A percentile compares a stretch with the other conserved stretches of the same genome.
These are phyloP conservation scores for Eimeria acervulina DNA, from an alignment of 169 alveolate genomes.

Conservation along the genomic window DNA sequence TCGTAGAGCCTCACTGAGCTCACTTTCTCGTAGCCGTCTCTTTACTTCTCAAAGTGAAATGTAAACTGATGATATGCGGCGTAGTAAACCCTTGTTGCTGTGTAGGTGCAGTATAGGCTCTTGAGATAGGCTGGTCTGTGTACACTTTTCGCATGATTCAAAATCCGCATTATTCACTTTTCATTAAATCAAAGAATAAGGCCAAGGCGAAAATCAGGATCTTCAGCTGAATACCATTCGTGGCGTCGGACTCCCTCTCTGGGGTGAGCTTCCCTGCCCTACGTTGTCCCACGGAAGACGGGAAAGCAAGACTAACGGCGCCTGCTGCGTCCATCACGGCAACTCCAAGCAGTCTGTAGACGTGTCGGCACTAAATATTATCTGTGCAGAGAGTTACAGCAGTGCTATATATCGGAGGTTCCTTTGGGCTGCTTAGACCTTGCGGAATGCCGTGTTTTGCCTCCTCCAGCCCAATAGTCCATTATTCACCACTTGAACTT, in stretches of 20 bases:
- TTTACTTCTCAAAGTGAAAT: neutral
- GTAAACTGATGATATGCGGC: neutral
- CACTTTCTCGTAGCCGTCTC: neutral
- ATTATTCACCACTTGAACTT: neutral
- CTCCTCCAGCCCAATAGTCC: neutral
- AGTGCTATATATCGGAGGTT: neutral
- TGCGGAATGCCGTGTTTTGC: neutral
- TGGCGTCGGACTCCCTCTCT: neutral
- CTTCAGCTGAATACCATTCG: neutral
- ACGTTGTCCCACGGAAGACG: neutral
- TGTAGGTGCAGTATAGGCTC: conserved; percentile 13
- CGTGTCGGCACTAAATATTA: neutral
- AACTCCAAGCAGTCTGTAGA: neutral
- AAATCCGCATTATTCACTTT: neutral
- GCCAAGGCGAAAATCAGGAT: neutral
- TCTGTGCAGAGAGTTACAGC: neutral
- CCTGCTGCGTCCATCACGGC: neutral
- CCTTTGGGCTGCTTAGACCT: neutral
- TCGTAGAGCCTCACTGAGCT: neutral
- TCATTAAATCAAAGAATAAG: neutral
- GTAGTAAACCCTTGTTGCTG: neutral
- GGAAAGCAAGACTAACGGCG: neutral
- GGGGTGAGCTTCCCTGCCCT: neutral
- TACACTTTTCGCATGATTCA: neutral
- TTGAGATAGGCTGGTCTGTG: neutral